Evolutionary conservation across 371 early-diverging fungal species (phyloP), one percentile per base, ranked within the genome.

Genomic region (Phascolomyces articulosus): DNA sequence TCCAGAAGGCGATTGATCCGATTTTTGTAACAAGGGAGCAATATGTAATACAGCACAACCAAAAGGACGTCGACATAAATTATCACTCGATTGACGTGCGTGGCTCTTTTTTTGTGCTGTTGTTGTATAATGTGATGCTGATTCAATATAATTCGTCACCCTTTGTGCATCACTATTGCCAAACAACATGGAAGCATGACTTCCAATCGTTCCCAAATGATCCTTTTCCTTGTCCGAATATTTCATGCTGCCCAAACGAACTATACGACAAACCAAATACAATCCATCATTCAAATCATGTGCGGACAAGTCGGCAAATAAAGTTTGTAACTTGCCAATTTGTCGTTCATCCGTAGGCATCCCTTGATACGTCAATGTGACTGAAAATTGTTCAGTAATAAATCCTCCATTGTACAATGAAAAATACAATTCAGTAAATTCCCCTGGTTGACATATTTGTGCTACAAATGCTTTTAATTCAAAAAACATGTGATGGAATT

Each of bases 381-480:
- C 82, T 0, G 81, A 56, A 66, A 84, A 91, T 29, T 87, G 86
- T 59, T 93, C 93, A 10, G 89, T 84, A 3, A 93, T 24, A 58
- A 83, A 79, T n/a, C 76, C 74, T 3, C 55, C 60, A 49, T 84
- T 83, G 67, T 87, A 93, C 1, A 93, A 64, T 8, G 84, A 76
- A 69, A 91, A 91, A n/a, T 82, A 77, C 20, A 90, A 77, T 56
- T 93, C 91, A 0, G 84, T 75, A 21, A 66, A 79, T 64, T 88
- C 88, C 2, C 89, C 89, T n/a, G 79, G 78, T 24, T 83, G 79
- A 58, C 89, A 89, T 6, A 90, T 85, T 27, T 85, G 82, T 15
- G 89, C 92, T 4, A 86, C 80, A 68, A 85, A 90, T 0, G 88
- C 85, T 57, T 85, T 86, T 6, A 90, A 69, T 61, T 89, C 87